A percentile compares a stretch with the other conserved stretches of the same genome.
phyloP scores from a whole-genome alignment of 495 filamentous ascomycete genomes.

The Oleoguttula mirabilis region DNA sequence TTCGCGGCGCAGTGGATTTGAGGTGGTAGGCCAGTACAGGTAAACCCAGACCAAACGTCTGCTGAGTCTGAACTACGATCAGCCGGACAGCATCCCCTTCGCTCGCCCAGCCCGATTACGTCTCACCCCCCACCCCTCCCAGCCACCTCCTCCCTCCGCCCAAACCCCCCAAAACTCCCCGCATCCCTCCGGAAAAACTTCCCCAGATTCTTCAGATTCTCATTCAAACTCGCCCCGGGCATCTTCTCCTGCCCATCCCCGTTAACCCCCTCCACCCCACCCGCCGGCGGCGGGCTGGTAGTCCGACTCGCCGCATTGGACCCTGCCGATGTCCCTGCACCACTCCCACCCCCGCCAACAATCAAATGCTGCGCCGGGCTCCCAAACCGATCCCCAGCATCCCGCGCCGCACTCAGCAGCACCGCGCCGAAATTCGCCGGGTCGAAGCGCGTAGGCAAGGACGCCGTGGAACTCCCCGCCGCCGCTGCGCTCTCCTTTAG shows the following conservation, averaged over 20 bases:
- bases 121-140: too few relatives aligned
- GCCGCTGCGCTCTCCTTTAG: conserved; percentile 11
- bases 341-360: conserved; percentile 15
- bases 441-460: conserved; percentile 48
- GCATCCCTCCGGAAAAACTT: conserved; percentile 91
- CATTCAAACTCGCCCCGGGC: conserved; percentile 60
- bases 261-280: conserved; percentile 26
- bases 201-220: conserved; percentile 87
- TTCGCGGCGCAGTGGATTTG: too few relatives aligned
- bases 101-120: too few relatives aligned
- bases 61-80: too few relatives aligned
- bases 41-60: too few relatives aligned
- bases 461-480: conserved; percentile 10
- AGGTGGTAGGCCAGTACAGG: too few relatives aligned
- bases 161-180: conserved; percentile 59
- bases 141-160: conserved; percentile 9
- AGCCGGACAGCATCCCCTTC: too few relatives aligned
- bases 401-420: conserved; percentile 71
- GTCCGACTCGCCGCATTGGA: conserved; percentile 20
- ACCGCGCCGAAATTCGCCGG: conserved; percentile 57
- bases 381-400: conserved; percentile 80
- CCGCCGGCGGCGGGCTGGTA: conserved; percentile 20
- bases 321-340: conserved; percentile 20
- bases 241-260: conserved; percentile 25
- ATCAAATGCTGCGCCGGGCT: conserved; percentile 38